Evolutionary conservation across 805 yeast genomes (phyloP), one percentile per base, ranked within the genome.

Genomic region (Ogataea allantospora): DNA sequence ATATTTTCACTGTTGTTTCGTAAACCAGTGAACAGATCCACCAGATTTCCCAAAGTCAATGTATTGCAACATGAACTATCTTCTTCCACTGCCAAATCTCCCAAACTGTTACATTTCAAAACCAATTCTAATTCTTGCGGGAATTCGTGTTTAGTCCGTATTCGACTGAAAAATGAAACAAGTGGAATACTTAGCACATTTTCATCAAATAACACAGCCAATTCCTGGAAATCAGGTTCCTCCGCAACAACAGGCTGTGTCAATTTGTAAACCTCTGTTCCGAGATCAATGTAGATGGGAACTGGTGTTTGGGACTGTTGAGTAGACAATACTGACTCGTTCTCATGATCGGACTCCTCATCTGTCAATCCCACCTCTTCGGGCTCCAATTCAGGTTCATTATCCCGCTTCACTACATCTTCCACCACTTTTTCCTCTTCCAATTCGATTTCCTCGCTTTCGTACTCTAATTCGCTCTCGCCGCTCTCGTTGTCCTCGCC

Each of bases 241-340:
- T 57, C 60, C 8, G 40, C 30, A 8, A 30, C 33, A 0, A 39
- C 19, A 2, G 61, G 58, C 6, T 42, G 35, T 19, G 50, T 43
- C 10, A 59, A 32, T 33, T 57, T 58, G 38, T 48, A 50, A 10
- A 59, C 52, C 18, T 50, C 50, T 6, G 44, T 50, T 15, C 60
- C 58, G 9, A 54, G 35, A 29, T 59, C 63, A 12, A 59, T 41
- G 32, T 57, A 59, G 5, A 57, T 41, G 2, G 63, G 61, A 8
- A 54, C 39, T 12, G 36, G 34, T 9, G 11, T 4, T 10, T 21
- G 23, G 8, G 11, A 7, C 9, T 5, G 5, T 21, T 9, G 8
- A 10, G 4, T 21, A n/a, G 4, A 5, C 23, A 21, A 19, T 26
- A 30, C 5, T 33, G 36, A 39, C 8, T 24, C 33, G 3, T 14